Percentiles rank a stretch among this genome's conserved stretches.
phyloP scores from a whole-genome alignment of 139 green algal species.

The Mesotaenium endlicherianum region DNA sequence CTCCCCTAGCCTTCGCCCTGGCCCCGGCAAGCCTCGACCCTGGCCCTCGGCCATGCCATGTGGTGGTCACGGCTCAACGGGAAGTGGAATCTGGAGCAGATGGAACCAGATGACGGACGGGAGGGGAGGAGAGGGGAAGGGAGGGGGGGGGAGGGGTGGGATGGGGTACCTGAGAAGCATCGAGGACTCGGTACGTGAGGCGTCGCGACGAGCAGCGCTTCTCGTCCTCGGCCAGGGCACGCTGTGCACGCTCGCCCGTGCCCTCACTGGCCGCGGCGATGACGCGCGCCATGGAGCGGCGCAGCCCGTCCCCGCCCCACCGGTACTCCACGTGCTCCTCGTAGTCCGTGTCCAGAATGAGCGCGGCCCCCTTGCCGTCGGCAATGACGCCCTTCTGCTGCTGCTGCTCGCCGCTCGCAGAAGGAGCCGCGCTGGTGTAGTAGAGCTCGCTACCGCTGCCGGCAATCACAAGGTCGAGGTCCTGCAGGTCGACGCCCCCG shows the following conservation, averaged over 20 bases:
- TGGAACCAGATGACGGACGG: neutral
- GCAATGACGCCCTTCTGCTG: neutral
- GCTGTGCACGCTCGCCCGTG: neutral
- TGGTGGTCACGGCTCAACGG: too few species aligned
- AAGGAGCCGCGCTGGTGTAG: neutral
- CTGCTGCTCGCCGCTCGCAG: neutral
- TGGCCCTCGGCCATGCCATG: too few species aligned
- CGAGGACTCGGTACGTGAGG: slow-evolving; percentile 10
- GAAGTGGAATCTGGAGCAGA: slow-evolving; percentile 1
- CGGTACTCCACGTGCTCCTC: slow-evolving; percentile 58
- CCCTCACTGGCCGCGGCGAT: neutral
- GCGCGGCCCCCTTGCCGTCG: neutral
- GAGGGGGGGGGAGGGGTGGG: neutral
- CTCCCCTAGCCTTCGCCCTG: too few species aligned
- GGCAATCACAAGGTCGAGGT: slow-evolving; percentile 63
- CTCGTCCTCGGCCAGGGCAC: slow-evolving; percentile 5
- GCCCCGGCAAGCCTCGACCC: neutral
- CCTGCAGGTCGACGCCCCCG: slow-evolving; percentile 19
- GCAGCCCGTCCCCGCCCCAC: slow-evolving; percentile 60
- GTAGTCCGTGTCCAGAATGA: slow-evolving; percentile 59
- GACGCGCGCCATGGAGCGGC: slow-evolving; percentile 27
- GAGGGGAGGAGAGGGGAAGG: neutral
- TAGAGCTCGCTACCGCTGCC: slow-evolving; percentile 63
- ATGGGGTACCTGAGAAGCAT: slow-evolving; percentile 13
- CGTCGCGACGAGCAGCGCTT: neutral